phyloP scores from a whole-genome alignment of 2,329 filamentous ascomycete species.

The Cytospora mali region DNA sequence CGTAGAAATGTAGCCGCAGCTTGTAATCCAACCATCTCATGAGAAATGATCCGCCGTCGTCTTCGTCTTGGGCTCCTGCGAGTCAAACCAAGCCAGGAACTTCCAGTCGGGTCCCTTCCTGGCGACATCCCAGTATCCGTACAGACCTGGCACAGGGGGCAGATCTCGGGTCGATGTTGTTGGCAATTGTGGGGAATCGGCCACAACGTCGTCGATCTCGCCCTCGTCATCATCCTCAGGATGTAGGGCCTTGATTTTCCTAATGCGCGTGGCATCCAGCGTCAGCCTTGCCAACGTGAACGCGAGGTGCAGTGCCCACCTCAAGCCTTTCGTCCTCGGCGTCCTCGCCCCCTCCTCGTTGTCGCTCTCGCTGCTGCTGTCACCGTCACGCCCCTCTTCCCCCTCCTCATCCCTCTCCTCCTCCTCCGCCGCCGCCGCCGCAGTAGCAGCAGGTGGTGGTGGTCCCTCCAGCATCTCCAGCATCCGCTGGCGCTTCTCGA shows the following conservation, averaged over 20 bases:
- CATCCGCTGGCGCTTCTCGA: constrained; percentile 63
- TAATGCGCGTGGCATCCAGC: constrained; percentile 29
- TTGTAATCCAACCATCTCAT: neutral
- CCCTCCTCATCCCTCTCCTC: neutral
- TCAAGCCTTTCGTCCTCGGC: constrained; percentile 22
- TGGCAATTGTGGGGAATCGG: constrained; percentile 17
- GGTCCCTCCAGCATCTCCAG: constrained; percentile 49
- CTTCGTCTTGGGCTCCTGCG: constrained; percentile 28
- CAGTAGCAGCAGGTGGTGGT: neutral
- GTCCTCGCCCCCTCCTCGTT: constrained; percentile 9
- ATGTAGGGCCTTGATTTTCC: constrained; percentile 27
- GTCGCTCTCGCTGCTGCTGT: constrained; percentile 10
- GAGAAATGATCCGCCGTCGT: constrained; percentile 21
- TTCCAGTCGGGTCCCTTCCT: constrained; percentile 29
- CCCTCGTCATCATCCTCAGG: constrained; percentile 22
- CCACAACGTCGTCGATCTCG: constrained; percentile 19
- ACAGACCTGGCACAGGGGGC: constrained; percentile 24
- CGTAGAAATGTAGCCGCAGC: neutral
- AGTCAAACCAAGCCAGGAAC: constrained; percentile 28
- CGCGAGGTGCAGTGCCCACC: constrained; percentile 27
- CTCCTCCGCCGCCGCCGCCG: neutral
- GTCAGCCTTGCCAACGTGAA: constrained; percentile 28
- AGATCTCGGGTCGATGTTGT: constrained; percentile 15
- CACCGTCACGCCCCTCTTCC: constrained; percentile 1
- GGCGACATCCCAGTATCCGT: constrained; percentile 29